Percentiles rank a stretch among this genome's conserved stretches.
These are phyloP conservation scores for Solanum chmielewskii DNA, from an alignment of 257 asterid species.

Conservation along the genomic window DNA sequence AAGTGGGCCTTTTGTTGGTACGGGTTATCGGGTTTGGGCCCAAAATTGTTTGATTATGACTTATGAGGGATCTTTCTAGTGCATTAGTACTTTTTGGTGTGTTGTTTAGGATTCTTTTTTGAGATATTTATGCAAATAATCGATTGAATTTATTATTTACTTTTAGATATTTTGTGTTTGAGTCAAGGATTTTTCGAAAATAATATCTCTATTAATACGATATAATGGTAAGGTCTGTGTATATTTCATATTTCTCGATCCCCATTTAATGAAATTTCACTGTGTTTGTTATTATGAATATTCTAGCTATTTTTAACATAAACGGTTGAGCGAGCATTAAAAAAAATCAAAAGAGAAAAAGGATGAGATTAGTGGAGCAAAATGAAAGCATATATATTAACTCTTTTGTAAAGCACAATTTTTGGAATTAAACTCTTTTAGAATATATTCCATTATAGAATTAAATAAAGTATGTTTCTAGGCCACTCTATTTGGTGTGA, in stretches of 20 bases:
- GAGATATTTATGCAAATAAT: not conserved
- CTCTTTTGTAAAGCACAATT: not conserved
- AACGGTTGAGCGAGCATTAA: too few relatives aligned
- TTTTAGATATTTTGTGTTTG: not conserved
- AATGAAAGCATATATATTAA: not conserved
- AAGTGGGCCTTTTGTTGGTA: constrained; percentile 19
- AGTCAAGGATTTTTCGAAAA: not conserved
- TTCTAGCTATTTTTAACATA: not conserved
- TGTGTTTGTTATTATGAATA: not conserved
- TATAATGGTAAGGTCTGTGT: rapidly evolving
- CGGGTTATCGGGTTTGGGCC: constrained; percentile 9
- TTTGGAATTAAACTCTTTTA: not conserved
- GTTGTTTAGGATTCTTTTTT: not conserved
- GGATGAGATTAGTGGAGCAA: not conserved
- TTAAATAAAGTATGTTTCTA: not conserved
- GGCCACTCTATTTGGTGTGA: not conserved
- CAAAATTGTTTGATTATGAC: not conserved
- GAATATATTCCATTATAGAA: not conserved
- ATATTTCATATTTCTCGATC: rapidly evolving
- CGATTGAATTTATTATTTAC: not conserved
- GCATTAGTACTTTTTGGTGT: not conserved
- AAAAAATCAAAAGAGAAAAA: too few relatives aligned
- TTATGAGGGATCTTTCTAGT: not conserved
- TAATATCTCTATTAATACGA: rapidly evolving
- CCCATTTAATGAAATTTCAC: rapidly evolving